Base-by-base conservation (phyloP, 2,329 filamentous ascomycete species). In the Reticulascus tulasneorum region DNA sequence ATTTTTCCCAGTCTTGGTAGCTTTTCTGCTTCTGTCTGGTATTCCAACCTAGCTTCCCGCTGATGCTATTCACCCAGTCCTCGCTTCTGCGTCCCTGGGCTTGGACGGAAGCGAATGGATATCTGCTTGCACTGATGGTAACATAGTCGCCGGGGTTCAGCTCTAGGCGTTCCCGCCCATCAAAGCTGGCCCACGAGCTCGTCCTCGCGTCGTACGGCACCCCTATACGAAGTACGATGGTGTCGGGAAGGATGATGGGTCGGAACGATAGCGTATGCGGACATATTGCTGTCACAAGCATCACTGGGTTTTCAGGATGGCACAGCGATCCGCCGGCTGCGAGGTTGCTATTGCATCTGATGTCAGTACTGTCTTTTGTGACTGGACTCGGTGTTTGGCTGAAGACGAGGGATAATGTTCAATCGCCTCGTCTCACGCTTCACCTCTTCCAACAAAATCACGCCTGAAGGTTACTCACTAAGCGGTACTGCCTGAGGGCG, bases 111-210 rank as follows among this genome's bases (percentile, higher is more conserved):
- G 86, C 85, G 59, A 91, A 93, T 0, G 86, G 86, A 53, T 84
- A 91, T 25, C 86, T 66, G 47, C 82, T 86, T 3, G 86, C 86
- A 47, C 83, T 87, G 43, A 93, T 84, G 2, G 86, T 91, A 6
- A 91, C 85, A 56, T 93, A 93, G 61, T 93, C 86, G 12, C 86
- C 86, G 0, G 85, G 83, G 31, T 66, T 59, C 23, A 93, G 69
- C 64, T 93, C 86, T n/a, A 86, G 65, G 64, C 89, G 79, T 67
- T 96, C 88, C 43, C 89, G 77, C 2, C 93, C 93, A 60, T 98
- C 93, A 57, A 98, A 98, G 60, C 88, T 94, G n/a, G 90, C 93
- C 91, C 93, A 98, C 25, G 85, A 90, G 49, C 80, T 84, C 5
- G 88, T 89, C 32, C 93, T 74, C 8, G 90, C 87, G 59, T 94